phyloP scores from a whole-genome alignment of 2,329 filamentous ascomycete species.

The Fusarium miscanthi region DNA sequence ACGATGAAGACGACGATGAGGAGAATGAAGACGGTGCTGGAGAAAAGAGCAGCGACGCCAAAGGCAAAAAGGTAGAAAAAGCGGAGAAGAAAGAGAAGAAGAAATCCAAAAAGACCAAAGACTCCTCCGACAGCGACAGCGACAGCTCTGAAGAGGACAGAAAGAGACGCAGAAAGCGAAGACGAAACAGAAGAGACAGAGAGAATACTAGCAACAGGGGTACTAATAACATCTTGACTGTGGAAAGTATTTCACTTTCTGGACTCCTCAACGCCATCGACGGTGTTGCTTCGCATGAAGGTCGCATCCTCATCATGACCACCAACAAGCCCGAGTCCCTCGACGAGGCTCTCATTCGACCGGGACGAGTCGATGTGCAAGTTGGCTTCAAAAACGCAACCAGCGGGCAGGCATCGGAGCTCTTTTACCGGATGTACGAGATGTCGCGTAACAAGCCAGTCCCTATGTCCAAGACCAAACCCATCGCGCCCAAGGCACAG shows the following conservation, averaged over 20 bases:
- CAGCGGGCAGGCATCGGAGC: constrained; percentile 64
- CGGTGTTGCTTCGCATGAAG: constrained; percentile 82
- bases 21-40: constrained; percentile 27
- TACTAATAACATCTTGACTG: constrained; percentile 32
- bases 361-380: constrained; percentile 77
- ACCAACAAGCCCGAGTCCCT: constrained; percentile 80
- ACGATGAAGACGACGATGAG: constrained; percentile 46
- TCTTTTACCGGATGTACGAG: constrained; percentile 72
- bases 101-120: constrained; percentile 47
- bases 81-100: constrained; percentile 33
- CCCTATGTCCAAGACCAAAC: constrained; percentile 8
- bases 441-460: constrained; percentile 44
- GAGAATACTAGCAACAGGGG: constrained; percentile 38
- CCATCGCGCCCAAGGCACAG: neutral
- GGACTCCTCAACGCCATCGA: constrained; percentile 87
- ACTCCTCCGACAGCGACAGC: constrained; percentile 32
- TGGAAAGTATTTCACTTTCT: constrained; percentile 74
- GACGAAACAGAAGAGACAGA: constrained; percentile 31
- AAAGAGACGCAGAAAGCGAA: constrained; percentile 36
- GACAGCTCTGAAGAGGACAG: constrained; percentile 42
- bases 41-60: neutral
- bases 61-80: constrained; percentile 20
- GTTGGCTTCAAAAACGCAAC: constrained; percentile 72
- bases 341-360: constrained; percentile 78
- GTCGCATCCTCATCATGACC: constrained; percentile 83